A percentile compares a stretch with the other conserved stretches of the same genome.
Evolutionary conservation across 2,329 filamentous ascomycete species (phyloP).

Genomic region (Dactylonectria macrodidyma): DNA sequence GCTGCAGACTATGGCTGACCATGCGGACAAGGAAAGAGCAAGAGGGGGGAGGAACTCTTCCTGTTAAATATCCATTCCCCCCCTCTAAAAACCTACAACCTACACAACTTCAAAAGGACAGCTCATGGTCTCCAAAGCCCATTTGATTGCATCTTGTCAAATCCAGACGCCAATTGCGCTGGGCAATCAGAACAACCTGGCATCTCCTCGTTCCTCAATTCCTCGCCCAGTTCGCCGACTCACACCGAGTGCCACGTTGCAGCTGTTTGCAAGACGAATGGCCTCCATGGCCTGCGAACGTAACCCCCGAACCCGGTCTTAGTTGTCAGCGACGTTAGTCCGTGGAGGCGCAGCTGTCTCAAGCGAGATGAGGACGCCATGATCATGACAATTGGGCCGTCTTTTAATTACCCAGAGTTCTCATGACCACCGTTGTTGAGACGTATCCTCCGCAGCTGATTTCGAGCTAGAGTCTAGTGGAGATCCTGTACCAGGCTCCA

Average conservation of each 20-base stretch:
- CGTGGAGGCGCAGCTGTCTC: conserved; percentile 13
- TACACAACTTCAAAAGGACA: not conserved
- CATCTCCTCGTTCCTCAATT: not conserved
- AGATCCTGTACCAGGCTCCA: not conserved
- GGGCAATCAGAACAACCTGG: not conserved
- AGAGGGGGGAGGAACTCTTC: not conserved
- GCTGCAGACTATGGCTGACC: not conserved
- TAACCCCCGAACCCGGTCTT: not conserved
- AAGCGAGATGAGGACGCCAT: conserved; percentile 18
- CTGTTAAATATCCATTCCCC: not conserved
- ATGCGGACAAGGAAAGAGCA: not conserved
- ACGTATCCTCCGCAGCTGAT: not conserved
- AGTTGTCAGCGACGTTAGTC: not conserved
- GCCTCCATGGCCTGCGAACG: not conserved
- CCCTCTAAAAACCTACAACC: not conserved
- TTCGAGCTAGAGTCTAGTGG: too few relatives aligned
- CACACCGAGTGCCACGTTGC: conserved; percentile 1
- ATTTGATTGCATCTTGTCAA: conserved; percentile 1
- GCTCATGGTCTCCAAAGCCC: not conserved
- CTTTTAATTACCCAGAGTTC: not conserved
- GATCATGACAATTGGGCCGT: not conserved
- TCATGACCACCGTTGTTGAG: not conserved
- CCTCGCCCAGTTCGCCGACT: not conserved
- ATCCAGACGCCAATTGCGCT: not conserved
- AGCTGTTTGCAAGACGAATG: not conserved